A percentile compares a stretch with the other conserved stretches of the same genome.
Evolutionary conservation across 2,329 filamentous ascomycete species (phyloP).

Genomic region (Colletotrichum sp.): DNA sequence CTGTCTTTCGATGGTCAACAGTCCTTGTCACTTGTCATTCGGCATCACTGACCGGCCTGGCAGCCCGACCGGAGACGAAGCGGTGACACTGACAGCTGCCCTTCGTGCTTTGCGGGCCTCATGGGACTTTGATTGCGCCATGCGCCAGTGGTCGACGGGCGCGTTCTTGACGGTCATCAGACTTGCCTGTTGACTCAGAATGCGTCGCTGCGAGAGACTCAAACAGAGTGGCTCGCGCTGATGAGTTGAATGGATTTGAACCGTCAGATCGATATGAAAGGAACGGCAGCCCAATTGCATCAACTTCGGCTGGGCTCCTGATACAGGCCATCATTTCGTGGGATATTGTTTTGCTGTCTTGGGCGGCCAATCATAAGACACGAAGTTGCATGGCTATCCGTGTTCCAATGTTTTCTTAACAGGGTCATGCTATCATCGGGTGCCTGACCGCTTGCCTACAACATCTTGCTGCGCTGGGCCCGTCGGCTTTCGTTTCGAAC

Average conservation of each 20-base stretch:
- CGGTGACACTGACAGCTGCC: neutral
- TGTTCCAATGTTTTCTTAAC: conserved; percentile 4
- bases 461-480: neutral
- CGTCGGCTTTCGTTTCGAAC: neutral
- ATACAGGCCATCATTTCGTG: conserved; percentile 17
- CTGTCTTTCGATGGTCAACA: neutral
- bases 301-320: neutral
- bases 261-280: neutral
- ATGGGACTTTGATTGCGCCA: neutral
- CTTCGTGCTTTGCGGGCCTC: neutral
- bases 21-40: neutral
- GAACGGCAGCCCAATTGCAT: neutral
- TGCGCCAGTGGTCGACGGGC: neutral
- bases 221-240: neutral
- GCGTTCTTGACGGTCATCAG: neutral
- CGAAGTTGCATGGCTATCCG: neutral
- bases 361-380: neutral
- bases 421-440: neutral
- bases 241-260: neutral
- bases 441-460: neutral
- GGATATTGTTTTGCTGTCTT: conserved; percentile 10
- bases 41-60: neutral
- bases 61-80: conserved; percentile 1
- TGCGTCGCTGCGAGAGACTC: neutral
- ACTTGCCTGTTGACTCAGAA: neutral